These are phyloP conservation scores for Otatea glauca DNA, from an alignment of 176 grass and related monocot genomes.

Conservation along the genomic window DNA sequence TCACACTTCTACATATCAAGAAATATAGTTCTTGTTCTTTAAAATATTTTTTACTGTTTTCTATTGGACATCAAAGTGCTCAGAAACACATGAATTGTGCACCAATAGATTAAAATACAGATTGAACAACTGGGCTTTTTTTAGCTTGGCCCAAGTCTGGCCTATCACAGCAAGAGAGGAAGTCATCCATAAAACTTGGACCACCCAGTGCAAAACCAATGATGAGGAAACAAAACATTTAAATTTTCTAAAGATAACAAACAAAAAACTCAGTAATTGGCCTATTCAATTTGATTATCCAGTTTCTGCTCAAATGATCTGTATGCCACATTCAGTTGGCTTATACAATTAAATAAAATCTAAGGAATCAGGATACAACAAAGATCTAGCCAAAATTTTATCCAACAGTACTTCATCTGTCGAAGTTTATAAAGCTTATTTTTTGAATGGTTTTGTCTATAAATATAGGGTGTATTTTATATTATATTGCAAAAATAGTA, in stretches of 20 bases:
- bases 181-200: background rate
- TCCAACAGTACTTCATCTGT: too few relatives aligned
- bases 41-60: background rate
- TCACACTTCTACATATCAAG: background rate
- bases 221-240: background rate
- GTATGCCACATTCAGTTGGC: background rate
- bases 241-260: background rate
- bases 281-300: background rate
- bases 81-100: background rate
- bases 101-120: background rate
- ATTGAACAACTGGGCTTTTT: background rate
- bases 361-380: conserved; percentile 14
- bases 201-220: background rate
- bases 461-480: too few relatives aligned
- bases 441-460: too few relatives aligned
- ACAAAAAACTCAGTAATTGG: background rate
- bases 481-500: too few relatives aligned
- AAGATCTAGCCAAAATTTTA: background rate
- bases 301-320: background rate
- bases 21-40: background rate
- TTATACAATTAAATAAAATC: background rate
- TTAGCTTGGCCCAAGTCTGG: background rate
- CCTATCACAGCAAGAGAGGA: background rate
- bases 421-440: too few relatives aligned
- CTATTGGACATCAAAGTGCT: background rate